Percentiles rank a stretch among this genome's conserved stretches.
phyloP scores from a whole-genome alignment of 768 basidiomycete species.

The Lactarius deliciosus region DNA sequence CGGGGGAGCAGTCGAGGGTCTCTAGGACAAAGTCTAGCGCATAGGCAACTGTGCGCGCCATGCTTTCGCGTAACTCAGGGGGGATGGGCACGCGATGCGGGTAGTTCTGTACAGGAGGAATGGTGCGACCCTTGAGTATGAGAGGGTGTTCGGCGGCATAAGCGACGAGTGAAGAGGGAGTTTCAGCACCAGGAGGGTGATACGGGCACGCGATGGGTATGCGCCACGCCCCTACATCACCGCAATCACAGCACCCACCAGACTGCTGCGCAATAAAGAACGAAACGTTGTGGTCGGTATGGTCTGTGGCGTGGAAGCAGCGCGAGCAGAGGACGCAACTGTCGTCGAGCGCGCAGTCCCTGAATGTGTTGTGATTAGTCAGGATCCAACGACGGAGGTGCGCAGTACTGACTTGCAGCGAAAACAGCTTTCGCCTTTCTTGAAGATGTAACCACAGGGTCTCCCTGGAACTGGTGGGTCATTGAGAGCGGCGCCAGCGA shows the following conservation, averaged over 20 bases:
- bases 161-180: constrained; percentile 35
- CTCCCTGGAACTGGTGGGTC: constrained; percentile 64
- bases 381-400: constrained; percentile 2
- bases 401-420: constrained; percentile 77
- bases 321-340: constrained; percentile 86
- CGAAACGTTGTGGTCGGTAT: constrained; percentile 84
- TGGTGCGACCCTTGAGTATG: constrained; percentile 41
- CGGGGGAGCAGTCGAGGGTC: constrained; percentile 78
- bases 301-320: constrained; percentile 89
- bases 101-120: constrained; percentile 62
- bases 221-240: constrained; percentile 88
- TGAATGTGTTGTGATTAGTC: constrained; percentile 35
- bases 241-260: constrained; percentile 94
- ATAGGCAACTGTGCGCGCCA: constrained; percentile 71
- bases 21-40: constrained; percentile 83
- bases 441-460: constrained; percentile 83
- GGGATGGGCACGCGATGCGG: constrained; percentile 57
- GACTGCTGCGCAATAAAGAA: constrained; percentile 93
- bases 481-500: constrained; percentile 58
- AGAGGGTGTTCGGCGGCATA: constrained; percentile 31
- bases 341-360: constrained; percentile 89
- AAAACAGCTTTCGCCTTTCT: constrained; percentile 89
- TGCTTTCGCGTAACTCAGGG: constrained; percentile 67
- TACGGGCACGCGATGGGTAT: constrained; percentile 63
- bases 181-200: constrained; percentile 57